Evolutionary conservation across 2,329 filamentous ascomycete genomes (phyloP), one percentile per base, ranked within the genome.

Genomic region (Paramyrothecium sp.): DNA sequence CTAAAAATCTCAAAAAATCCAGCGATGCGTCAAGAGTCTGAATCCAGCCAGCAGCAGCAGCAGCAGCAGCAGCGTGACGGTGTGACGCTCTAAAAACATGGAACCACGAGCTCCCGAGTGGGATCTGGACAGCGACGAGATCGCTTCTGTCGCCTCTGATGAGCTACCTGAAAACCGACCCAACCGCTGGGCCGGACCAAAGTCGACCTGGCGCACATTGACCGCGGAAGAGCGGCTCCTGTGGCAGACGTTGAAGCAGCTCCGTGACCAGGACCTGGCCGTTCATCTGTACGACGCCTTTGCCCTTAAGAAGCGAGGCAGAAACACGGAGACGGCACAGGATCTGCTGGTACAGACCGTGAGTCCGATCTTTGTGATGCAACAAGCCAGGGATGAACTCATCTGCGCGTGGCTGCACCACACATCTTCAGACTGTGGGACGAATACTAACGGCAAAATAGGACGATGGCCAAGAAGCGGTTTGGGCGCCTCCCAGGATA

Each of bases 231-330:
- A 92, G 58, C 81, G 88, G 16, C 79, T 81, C 8, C 79, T 90
- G 2, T 82, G 83, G 57, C 76, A 80, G 5, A 86, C 88, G 8
- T 76, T 96, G 56, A 82, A 88, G 57, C 80, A 84, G 50, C 69
- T 86, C 17, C 79, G 84, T 38, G 83, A 88, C 44, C 78, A 82
- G 54, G 88, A 97, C 68, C 75, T 97, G 12, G 80, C 85, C 0
- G 74, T 88, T 49, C 93, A 97, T 74, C 76, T 97, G 5, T 96
- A 91, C 75, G 91, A 95, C 71, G 81, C 89, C 0, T 89, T 89
- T 73, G 82, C 82, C 38, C 76, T 96, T 55, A 92, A 89, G 70
- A 64, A 65, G 55, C 64, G 63, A 38, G 67, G 61, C 7, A 63
- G 59, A 38, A 61, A 70, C 47, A 55, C 61, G 23, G 68, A 55